Base-by-base conservation (phyloP, 192 early-diverging fungal species). In the Coemansia sp. region DNA sequence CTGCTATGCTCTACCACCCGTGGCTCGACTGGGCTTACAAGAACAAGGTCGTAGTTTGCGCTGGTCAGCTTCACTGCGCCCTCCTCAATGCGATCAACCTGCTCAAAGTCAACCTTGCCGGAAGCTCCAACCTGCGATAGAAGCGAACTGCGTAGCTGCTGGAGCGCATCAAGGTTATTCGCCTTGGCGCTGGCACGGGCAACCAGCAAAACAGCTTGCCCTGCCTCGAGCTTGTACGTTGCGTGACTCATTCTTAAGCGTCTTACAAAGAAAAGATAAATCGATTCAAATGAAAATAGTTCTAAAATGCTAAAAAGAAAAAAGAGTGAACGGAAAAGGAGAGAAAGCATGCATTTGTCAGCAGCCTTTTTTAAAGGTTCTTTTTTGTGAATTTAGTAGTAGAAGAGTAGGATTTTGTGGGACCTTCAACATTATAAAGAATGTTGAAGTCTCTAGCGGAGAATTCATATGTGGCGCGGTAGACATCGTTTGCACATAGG, bases 61-160 rank as follows among this genome's bases (percentile, higher is more conserved):
- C 76, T 80, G 15, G 84, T 72, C 45, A 92, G 71, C 12, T 81
- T 51, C 48, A 86, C 92, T 77, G 78, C 44, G 24, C 71, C 76
- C 46, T 85, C 83, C 12, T 86, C 83, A 24, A 96, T 77, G 64
- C 93, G 82, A 69, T 96, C 93, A 11, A 93, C 73, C 65, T 92
- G 91, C 81, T 96, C 95, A 89, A 96, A 96, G 38, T 86, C 83
- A 11, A 94, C 89, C 18, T 66, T 78, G 7, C 89, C 92, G 20
- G 68, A 36, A 36, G 76, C 84, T 36, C 89, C 90, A 14, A 86
- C 81, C 41, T 84, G 82, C 18, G 77, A 70, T 12, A 75, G 61
- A 44, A 89, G 76, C 39, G 86, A 60, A 56, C 80, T 71, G 18
- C 84, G 73, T 41, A 78, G 69, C 82, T 71, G 60, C 71, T 84